These are phyloP conservation scores for Cercospora sp. DNA, from an alignment of 2,329 filamentous ascomycete species.

Conservation along the genomic window DNA sequence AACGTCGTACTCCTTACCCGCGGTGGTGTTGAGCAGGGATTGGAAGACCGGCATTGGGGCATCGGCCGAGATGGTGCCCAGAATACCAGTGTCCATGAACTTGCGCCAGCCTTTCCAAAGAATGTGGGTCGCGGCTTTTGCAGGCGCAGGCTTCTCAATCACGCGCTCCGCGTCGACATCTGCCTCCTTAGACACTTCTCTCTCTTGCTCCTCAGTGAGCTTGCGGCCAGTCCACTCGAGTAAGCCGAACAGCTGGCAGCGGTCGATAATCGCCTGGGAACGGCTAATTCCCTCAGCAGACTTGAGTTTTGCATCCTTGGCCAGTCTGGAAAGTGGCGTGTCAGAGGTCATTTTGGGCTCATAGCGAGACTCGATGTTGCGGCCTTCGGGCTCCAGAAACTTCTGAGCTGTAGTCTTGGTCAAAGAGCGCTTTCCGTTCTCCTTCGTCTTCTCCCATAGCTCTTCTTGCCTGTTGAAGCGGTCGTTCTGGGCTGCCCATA, in stretches of 20 bases:
- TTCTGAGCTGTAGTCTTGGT: neutral
- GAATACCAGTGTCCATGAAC: neutral
- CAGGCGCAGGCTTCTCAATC: slow-evolving; percentile 47
- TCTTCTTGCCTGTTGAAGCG: slow-evolving; percentile 43
- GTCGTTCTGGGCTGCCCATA: slow-evolving; percentile 63
- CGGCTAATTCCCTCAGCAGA: neutral
- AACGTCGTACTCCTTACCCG: slow-evolving; percentile 12
- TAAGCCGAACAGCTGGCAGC: slow-evolving; percentile 28
- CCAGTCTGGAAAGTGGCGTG: slow-evolving; percentile 47
- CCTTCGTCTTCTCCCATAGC: slow-evolving; percentile 45
- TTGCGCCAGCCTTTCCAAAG: neutral
- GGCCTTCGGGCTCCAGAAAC: slow-evolving; percentile 68
- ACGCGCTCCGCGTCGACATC: slow-evolving; percentile 63
- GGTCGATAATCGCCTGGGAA: slow-evolving; percentile 36
- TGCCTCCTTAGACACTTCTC: slow-evolving; percentile 51
- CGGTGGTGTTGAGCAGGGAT: slow-evolving; percentile 15
- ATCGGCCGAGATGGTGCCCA: slow-evolving; percentile 29
- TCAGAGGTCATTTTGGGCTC: neutral
- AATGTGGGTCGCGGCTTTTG: slow-evolving; percentile 43
- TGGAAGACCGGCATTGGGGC: slow-evolving; percentile 13
- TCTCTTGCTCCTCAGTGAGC: slow-evolving; percentile 67
- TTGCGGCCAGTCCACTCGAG: slow-evolving; percentile 33
- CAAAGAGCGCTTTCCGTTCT: slow-evolving; percentile 52
- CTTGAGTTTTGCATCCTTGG: slow-evolving; percentile 42
- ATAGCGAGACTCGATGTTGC: slow-evolving; percentile 58